Evolutionary conservation across 202 grass and related monocot genomes (phyloP), one percentile per base, ranked within the genome.

Genomic region (Musa balbisiana): DNA sequence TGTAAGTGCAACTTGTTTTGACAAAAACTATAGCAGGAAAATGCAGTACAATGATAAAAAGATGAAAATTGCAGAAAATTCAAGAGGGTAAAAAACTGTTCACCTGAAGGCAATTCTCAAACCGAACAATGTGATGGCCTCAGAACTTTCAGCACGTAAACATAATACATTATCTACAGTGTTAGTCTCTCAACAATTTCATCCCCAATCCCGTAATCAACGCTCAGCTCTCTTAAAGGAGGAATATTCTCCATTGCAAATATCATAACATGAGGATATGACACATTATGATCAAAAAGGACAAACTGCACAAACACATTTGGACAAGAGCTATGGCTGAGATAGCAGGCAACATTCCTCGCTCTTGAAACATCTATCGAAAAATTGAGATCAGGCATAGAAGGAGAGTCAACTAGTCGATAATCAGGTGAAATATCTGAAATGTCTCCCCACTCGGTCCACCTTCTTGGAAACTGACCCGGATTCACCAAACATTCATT

Each of bases 191-290:
- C 91, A 9, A 88, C 85, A 78, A 82, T 86, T 84, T 90, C 95
- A 77, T 95, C 91, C 72, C 91, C 51, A 58, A 95, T 84, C 52
- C 95, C 95, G 75, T 99, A 99, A 79, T 99, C 95, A 77, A 99
- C 88, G 87, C 95, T 99, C 74, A 99, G 83, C 80, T 99, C 95
- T 83, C 95, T 95, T 83, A 99, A 85, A 11, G 95, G 95, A 0
- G 95, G 95, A 77, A 99, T 99, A 58, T 94, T 99, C 84, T 99
- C 95, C 87, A 92, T 89, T 19, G 95, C 91, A 74, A 87, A 99
- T 72, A 99, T 86, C 95, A 99, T 99, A 78, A 99, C 76, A 77
- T 95, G 95, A 11, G 95, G 95, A 63, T 92, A 99, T 2, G 75
- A 78, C 8, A 22, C 51, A 51, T 99, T 93, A 80, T 98, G 95